Evolutionary conservation across 306 rosid genomes (phyloP).

Genomic region (Lotus japonicus): DNA sequence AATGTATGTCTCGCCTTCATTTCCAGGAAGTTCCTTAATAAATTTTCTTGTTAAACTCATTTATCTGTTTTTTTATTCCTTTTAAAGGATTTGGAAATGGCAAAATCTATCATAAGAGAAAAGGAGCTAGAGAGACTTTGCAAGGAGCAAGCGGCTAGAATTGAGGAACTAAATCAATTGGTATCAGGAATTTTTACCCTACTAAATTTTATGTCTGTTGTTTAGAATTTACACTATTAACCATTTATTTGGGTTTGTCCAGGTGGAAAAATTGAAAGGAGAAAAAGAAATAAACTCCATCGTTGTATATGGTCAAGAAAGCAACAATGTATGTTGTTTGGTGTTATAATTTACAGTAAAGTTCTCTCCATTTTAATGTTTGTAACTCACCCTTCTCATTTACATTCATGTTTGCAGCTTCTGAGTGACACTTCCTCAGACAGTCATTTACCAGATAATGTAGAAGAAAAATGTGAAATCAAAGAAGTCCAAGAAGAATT

Average conservation of each 20-base stretch:
- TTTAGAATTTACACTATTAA: slow-evolving; percentile 8
- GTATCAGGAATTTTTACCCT: slow-evolving; percentile 31
- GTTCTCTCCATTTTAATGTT: slow-evolving; percentile 3
- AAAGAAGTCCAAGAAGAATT: slow-evolving; percentile 62
- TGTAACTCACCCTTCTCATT: slow-evolving; percentile 20
- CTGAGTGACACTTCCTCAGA: slow-evolving; percentile 20
- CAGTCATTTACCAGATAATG: slow-evolving; percentile 24
- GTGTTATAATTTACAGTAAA: background rate
- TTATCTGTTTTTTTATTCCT: background rate
- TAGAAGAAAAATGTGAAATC: slow-evolving; percentile 62
- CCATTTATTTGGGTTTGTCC: slow-evolving; percentile 5
- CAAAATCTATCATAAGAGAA: slow-evolving; percentile 32
- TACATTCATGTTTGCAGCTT: slow-evolving; percentile 34
- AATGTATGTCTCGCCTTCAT: slow-evolving; percentile 28
- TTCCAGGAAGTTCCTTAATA: background rate
- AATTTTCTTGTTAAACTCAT: background rate
- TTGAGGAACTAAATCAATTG: slow-evolving; percentile 61
- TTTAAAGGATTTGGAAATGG: slow-evolving; percentile 29
- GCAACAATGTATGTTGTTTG: slow-evolving; percentile 13
- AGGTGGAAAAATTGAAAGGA: slow-evolving; percentile 54
- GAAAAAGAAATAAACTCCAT: slow-evolving; percentile 34
- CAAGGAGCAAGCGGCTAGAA: slow-evolving; percentile 61
- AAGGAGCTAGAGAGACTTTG: slow-evolving; percentile 60
- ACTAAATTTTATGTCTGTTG: slow-evolving; percentile 1
- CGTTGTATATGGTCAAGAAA: slow-evolving; percentile 30